Base-by-base conservation (phyloP, 257 asterid species). In the Buddleja alternifolia region DNA sequence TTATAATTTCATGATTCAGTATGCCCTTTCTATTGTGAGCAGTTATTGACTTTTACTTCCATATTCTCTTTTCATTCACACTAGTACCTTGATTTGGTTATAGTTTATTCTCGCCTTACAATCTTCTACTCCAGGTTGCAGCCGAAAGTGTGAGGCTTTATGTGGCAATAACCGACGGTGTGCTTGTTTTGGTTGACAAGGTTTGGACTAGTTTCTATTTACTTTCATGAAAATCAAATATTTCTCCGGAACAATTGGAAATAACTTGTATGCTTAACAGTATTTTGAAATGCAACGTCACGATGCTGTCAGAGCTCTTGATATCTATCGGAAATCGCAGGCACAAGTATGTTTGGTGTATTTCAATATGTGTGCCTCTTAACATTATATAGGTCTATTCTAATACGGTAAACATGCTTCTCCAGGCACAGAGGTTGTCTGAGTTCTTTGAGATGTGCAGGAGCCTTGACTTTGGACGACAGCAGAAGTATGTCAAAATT, bases 141-240 rank as follows among this genome's bases (percentile, higher is more conserved):
- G 82, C 85, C 62, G 96, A 90, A 80, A 88, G 97, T 71, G 93
- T 84, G 55, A 73, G 77, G 82, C 85, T 90, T 29, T 90, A 88
- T 71, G 97, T 88, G 54, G 85, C 85, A 42, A 83, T 90, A 73
- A 85, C 97, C 34, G 97, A 90, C 75, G 97, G 95, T 37, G 84
- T 85, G 48, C 88, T 88, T n/a, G 77, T 77, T 63, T 76, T 90
- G 85, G 87, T 90, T 24, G 97, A 88, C 89, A 86, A 90, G 90
- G 97, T 88, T 77, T 58, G 36, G 17, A 21, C 1, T 45, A 20
- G 12, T 41, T 59, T 52, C 41, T 52, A n/a, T 10, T 17, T 75
- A 16, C 21, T 68, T 70, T 34, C 46, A 39, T 63, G 7, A 25
- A 23, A 52, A 4, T 16, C 12, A 16, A 23, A 42, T 48, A 32